Evolutionary conservation across 805 yeast species (phyloP), one percentile per base, ranked within the genome.

Genomic region (Yarrowia bubula): DNA sequence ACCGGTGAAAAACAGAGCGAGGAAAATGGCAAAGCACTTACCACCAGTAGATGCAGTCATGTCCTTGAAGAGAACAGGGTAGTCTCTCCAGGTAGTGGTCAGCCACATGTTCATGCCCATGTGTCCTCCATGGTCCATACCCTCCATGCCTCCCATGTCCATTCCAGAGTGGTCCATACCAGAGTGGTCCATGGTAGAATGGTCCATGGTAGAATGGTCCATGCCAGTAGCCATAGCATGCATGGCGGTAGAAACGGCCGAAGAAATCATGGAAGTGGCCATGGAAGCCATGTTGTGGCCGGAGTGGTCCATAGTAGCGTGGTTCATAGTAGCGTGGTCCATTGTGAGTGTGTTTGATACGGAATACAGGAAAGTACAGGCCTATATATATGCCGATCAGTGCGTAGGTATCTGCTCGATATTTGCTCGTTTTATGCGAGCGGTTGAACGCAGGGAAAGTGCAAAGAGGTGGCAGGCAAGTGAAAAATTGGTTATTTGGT

Each of bases 101-200:
- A 58, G 51, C 63, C 63, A 58, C 63, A 58, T 58, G 63, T 58
- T 58, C 63, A 58, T 58, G 1, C 63, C 63, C 46, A 38, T 41
- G 31, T 53, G 61, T 28, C 61, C 61, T 28, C 46, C 44, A 35
- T 53, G 61, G 38, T 53, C 47, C 61, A 53, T 58, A 3, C 63
- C 63, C n/a, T n/a, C n/a, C n/a, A n/a, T n/a, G n/a, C n/a, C n/a
- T 0, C 39, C 62, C 62, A 55, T 57, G 9, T 41, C 63, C 63
- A 57, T 57, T 31, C 15, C 8, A 33, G 72, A 31, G 67, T 69
- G 70, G 67, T 70, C 51, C 72, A 70, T 61, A 58, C 66, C 46
- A 31, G 73, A 42, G 67, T 70, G 70, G 31, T 57, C 63, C 63
- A 57, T 57, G 22, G 43, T 14, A 13, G 63, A 58, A 8, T 57